Conservation (phyloP, 2,329 filamentous ascomycete genomes). For the Fragosphaeria purpurea region DNA sequence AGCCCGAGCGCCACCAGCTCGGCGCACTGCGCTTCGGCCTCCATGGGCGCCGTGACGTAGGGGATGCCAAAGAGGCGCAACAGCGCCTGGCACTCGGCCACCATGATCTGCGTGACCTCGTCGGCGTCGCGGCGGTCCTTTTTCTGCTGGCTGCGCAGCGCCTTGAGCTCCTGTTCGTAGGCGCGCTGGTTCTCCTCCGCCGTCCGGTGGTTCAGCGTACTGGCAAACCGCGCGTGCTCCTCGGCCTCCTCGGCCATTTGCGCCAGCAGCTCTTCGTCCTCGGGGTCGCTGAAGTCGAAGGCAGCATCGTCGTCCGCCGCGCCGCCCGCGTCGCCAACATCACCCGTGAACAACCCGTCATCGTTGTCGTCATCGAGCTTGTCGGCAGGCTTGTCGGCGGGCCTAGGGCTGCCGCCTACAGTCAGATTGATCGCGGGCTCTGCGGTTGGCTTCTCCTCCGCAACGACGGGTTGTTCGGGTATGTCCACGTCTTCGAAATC, state of each 20-base stretch:
- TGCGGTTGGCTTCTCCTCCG: constrained; percentile 15
- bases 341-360: constrained; percentile 16
- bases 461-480: constrained; percentile 7
- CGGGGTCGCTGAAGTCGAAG: constrained; percentile 70
- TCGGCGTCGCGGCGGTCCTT: constrained; percentile 93
- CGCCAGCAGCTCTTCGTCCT: constrained; percentile 80
- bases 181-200: constrained; percentile 60
- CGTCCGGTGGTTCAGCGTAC: constrained; percentile 69
- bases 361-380: constrained; percentile 1
- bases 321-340: constrained; percentile 13
- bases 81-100: constrained; percentile 86
- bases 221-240: constrained; percentile 88
- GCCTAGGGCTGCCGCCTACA: no score
- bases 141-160: constrained; percentile 86
- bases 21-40: constrained; percentile 95
- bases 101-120: constrained; percentile 93
- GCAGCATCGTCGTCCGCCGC: constrained; percentile 51
- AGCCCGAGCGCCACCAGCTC: constrained; percentile 77
- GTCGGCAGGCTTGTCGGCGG: not conserved
- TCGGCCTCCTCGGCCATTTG: constrained; percentile 85
- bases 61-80: constrained; percentile 85
- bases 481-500: constrained; percentile 28
- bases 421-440: no score
- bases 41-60: constrained; percentile 97
- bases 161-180: constrained; percentile 79